Percentiles rank a stretch among this genome's conserved stretches.
These are phyloP conservation scores for Scheffersomyces coipomensis DNA, from an alignment of 805 yeast genomes.

Conservation along the genomic window DNA sequence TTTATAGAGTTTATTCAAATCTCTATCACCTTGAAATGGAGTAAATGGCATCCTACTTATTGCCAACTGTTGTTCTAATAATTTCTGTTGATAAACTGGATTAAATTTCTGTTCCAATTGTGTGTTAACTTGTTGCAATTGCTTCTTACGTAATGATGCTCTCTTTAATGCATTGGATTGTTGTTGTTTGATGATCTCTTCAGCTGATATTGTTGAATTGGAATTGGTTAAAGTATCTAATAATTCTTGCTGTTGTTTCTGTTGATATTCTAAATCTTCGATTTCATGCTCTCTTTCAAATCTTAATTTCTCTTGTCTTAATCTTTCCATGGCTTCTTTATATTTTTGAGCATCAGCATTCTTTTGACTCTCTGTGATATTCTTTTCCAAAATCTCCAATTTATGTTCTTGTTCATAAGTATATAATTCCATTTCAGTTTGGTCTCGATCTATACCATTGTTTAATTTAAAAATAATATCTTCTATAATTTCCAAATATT, in stretches of 20 bases:
- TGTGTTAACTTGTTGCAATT: conserved; percentile 57
- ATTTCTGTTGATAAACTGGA: conserved; percentile 20
- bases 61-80: conserved; percentile 18
- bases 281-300: conserved; percentile 59
- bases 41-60: conserved; percentile 64
- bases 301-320: conserved; percentile 65
- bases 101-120: conserved; percentile 46
- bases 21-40: conserved; percentile 90
- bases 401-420: conserved; percentile 74
- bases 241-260: conserved; percentile 40
- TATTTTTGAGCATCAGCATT: conserved; percentile 66
- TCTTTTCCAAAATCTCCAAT: conserved; percentile 72
- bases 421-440: conserved; percentile 62
- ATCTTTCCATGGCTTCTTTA: conserved; percentile 51
- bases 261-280: conserved; percentile 39
- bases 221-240: conserved; percentile 37
- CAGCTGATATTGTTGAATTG: conserved; percentile 24
- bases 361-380: conserved; percentile 60
- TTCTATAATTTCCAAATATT: conserved; percentile 82
- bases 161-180: conserved; percentile 49
- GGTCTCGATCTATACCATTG: conserved; percentile 65
- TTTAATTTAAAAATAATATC: conserved; percentile 73
- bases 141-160: conserved; percentile 62
- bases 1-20: conserved; percentile 49
- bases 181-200: conserved; percentile 40